Evolutionary conservation across 2,329 filamentous ascomycete genomes (phyloP).

Genomic region (Pseudogymnoascus sp.): DNA sequence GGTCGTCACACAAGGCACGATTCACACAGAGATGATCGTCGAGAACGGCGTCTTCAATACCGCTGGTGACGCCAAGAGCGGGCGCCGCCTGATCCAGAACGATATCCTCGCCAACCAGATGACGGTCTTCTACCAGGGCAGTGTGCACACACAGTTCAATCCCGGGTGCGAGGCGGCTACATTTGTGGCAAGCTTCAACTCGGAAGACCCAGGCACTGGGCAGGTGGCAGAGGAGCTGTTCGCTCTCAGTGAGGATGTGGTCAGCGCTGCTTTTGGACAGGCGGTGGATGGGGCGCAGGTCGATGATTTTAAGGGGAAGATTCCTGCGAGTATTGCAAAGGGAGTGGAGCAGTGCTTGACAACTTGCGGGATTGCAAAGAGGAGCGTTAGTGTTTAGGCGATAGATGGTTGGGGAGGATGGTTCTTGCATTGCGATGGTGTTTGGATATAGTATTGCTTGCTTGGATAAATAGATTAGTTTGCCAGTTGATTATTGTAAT

Average conservation of each 20-base stretch:
- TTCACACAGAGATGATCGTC: constrained; percentile 44
- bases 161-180: constrained; percentile 42
- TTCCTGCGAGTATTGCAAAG: constrained; percentile 42
- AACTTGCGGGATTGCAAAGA: constrained; percentile 38
- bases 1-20: constrained; percentile 39
- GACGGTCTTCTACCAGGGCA: constrained; percentile 47
- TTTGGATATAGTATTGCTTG: neutral
- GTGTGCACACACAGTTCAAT: constrained; percentile 49
- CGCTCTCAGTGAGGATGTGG: constrained; percentile 36
- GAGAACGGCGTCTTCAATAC: constrained; percentile 40
- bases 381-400: neutral
- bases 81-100: constrained; percentile 33
- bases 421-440: neutral
- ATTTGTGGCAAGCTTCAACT: constrained; percentile 42
- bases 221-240: constrained; percentile 44
- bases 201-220: constrained; percentile 45
- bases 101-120: constrained; percentile 38
- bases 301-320: constrained; percentile 34
- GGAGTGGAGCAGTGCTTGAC: constrained; percentile 46
- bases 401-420: neutral
- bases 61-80: constrained; percentile 26
- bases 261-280: constrained; percentile 39
- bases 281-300: constrained; percentile 39
- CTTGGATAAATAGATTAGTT: neutral
- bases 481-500: neutral